A percentile compares a stretch with the other conserved stretches of the same genome.
These are phyloP conservation scores for Pleurotus platypus DNA, from an alignment of 768 basidiomycete species.

Conservation along the genomic window DNA sequence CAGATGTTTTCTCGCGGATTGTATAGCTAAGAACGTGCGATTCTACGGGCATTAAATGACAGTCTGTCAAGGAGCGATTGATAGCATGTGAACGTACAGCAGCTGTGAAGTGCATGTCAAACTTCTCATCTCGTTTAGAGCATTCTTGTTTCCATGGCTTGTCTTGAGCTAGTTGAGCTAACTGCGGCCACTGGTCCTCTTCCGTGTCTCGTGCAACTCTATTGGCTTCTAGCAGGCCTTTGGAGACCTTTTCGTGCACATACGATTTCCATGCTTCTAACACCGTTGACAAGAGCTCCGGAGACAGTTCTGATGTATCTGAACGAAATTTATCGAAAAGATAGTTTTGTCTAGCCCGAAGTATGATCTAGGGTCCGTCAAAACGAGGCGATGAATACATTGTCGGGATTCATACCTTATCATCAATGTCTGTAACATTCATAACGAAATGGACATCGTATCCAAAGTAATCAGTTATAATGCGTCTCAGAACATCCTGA, in stretches of 20 bases:
- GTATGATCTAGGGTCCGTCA: constrained; percentile 68
- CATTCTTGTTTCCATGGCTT: constrained; percentile 67
- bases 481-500: constrained; percentile 86
- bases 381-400: background rate
- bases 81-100: constrained; percentile 50
- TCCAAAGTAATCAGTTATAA: constrained; percentile 93
- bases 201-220: constrained; percentile 42
- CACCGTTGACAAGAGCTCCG: constrained; percentile 54
- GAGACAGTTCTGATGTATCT: constrained; percentile 50
- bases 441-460: constrained; percentile 98
- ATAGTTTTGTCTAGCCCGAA: constrained; percentile 81
- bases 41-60: constrained; percentile 27
- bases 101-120: constrained; percentile 80
- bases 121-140: constrained; percentile 83
- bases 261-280: constrained; percentile 64
- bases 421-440: constrained; percentile 99
- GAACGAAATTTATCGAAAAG: constrained; percentile 61
- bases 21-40: constrained; percentile 49
- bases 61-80: background rate
- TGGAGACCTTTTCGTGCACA: constrained; percentile 58
- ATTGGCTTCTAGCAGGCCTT: constrained; percentile 53
- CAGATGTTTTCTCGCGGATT: constrained; percentile 40
- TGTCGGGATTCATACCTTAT: constrained; percentile 65
- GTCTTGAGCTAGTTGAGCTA: constrained; percentile 44
- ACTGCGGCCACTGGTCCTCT: constrained; percentile 50